phyloP scores from a whole-genome alignment of 805 yeast species.

The Geotrichum ghanense region DNA sequence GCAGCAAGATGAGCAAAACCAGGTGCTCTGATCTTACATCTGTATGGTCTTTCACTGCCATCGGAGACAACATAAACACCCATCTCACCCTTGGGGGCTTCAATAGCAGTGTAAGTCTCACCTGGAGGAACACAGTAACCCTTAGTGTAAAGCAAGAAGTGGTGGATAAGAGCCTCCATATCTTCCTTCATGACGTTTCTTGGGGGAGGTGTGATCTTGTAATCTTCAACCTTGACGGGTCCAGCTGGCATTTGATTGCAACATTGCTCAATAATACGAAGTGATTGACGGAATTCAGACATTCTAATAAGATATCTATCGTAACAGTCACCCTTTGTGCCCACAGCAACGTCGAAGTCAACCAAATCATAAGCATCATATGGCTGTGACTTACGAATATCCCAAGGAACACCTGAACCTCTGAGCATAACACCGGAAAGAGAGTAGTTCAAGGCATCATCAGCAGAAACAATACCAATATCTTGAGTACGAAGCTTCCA shows the following conservation, averaged over 20 bases:
- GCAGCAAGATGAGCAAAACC: constrained; percentile 88
- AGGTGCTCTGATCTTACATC: constrained; percentile 90
- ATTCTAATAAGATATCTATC: constrained; percentile 81
- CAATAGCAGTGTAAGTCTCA: constrained; percentile 83
- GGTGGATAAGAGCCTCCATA: constrained; percentile 88
- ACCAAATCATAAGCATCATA: constrained; percentile 82
- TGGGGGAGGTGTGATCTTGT: constrained; percentile 74
- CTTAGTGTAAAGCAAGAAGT: constrained; percentile 76
- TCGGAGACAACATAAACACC: constrained; percentile 82
- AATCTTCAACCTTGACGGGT: constrained; percentile 84
- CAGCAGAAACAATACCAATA: constrained; percentile 73
- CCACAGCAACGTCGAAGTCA: constrained; percentile 81
- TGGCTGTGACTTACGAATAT: constrained; percentile 76
- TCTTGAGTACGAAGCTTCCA: constrained; percentile 82
- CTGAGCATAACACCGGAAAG: constrained; percentile 83
- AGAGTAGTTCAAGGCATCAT: constrained; percentile 73
- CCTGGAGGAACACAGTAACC: constrained; percentile 86
- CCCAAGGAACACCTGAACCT: constrained; percentile 84
- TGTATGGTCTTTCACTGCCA: constrained; percentile 83
- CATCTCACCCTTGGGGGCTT: constrained; percentile 95
- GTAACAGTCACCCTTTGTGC: constrained; percentile 81
- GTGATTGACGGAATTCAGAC: constrained; percentile 86
- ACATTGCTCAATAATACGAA: constrained; percentile 83
- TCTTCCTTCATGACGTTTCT: constrained; percentile 77
- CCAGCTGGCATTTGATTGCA: constrained; percentile 88